Percentiles rank a stretch among this genome's conserved stretches.
phyloP scores from a whole-genome alignment of 2,329 filamentous ascomycete genomes.

The Fusarium torreyae region DNA sequence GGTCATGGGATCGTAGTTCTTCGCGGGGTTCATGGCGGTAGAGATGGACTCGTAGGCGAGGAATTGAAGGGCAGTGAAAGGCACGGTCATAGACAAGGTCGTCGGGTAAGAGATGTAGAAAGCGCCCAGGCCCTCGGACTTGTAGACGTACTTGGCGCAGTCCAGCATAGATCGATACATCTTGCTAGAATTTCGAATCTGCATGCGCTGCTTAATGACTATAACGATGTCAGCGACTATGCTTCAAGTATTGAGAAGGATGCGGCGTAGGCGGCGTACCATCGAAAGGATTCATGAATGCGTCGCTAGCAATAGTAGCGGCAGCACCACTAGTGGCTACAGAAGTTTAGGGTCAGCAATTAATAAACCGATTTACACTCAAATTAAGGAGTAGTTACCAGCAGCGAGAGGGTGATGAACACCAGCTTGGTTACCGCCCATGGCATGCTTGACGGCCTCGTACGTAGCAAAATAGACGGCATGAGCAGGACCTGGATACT shows the following conservation, averaged over 20 bases:
- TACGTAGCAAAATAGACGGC: constrained; percentile 99
- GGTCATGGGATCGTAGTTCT: constrained; percentile 90
- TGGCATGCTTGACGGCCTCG: constrained; percentile 95
- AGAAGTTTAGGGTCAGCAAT: constrained; percentile 27
- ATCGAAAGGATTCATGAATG: constrained; percentile 99
- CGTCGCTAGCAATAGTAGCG: constrained; percentile 96
- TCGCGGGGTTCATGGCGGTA: constrained; percentile 89
- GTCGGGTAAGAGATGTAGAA: constrained; percentile 99
- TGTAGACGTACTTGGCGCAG: constrained; percentile 91
- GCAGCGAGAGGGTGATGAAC: constrained; percentile 94
- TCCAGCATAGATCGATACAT: constrained; percentile 88
- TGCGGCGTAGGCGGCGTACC: constrained; percentile 71
- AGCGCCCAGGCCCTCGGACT: constrained; percentile 86
- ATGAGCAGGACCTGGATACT: constrained; percentile 85
- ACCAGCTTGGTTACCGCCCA: constrained; percentile 90
- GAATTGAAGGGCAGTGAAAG: constrained; percentile 97
- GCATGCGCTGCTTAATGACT: constrained; percentile 99
- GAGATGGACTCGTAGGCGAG: constrained; percentile 98
- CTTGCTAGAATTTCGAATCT: constrained; percentile 91
- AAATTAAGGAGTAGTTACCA: constrained; percentile 67
- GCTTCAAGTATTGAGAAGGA: neutral
- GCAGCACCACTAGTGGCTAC: constrained; percentile 92
- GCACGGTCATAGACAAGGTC: constrained; percentile 97
- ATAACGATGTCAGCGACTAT: constrained; percentile 25
- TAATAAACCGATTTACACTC: neutral